Conservation (phyloP, 495 filamentous ascomycete genomes). For the Penicillium taxi region DNA sequence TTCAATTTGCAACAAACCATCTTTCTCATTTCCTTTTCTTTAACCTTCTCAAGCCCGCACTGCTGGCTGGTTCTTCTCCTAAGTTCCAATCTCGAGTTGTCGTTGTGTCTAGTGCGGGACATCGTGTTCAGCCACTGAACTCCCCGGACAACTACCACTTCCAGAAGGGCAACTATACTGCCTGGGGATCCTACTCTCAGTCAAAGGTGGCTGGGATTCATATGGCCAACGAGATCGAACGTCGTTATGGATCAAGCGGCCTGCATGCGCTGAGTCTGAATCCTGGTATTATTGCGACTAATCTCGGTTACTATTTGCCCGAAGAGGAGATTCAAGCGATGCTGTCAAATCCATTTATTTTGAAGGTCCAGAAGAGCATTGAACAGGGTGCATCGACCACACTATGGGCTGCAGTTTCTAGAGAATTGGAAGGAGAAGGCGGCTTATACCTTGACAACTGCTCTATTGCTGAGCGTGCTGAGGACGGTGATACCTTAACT, state of each 20-base stretch:
- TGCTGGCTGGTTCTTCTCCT: slow-evolving; percentile 33
- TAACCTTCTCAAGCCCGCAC: slow-evolving; percentile 34
- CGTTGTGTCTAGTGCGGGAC: slow-evolving; percentile 30
- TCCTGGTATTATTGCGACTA: slow-evolving; percentile 31
- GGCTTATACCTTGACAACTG: slow-evolving; percentile 38
- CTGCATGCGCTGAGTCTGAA: slow-evolving; percentile 34
- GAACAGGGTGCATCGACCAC: slow-evolving; percentile 38
- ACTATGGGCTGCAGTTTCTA: slow-evolving; percentile 34
- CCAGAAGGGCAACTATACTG: slow-evolving; percentile 27
- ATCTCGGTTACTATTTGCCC: slow-evolving; percentile 12
- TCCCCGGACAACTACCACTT: slow-evolving; percentile 22
- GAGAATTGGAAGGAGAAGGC: slow-evolving; percentile 30
- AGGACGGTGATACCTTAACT: slow-evolving; percentile 3
- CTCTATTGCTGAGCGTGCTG: slow-evolving; percentile 14
- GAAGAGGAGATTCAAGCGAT: slow-evolving; percentile 12
- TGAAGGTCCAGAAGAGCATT: slow-evolving; percentile 26
- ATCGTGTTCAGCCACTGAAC: slow-evolving; percentile 18
- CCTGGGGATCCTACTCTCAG: slow-evolving; percentile 28
- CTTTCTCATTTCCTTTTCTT: slow-evolving; percentile 46
- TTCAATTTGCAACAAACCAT: slow-evolving; percentile 46
- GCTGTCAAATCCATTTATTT: slow-evolving; percentile 8
- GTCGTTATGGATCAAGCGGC: slow-evolving; percentile 30
- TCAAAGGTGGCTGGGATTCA: slow-evolving; percentile 35
- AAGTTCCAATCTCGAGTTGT: slow-evolving; percentile 39
- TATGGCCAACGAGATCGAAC: slow-evolving; percentile 41